phyloP scores from a whole-genome alignment of 257 asterid genomes.

The Cynanchum wilfordii region DNA sequence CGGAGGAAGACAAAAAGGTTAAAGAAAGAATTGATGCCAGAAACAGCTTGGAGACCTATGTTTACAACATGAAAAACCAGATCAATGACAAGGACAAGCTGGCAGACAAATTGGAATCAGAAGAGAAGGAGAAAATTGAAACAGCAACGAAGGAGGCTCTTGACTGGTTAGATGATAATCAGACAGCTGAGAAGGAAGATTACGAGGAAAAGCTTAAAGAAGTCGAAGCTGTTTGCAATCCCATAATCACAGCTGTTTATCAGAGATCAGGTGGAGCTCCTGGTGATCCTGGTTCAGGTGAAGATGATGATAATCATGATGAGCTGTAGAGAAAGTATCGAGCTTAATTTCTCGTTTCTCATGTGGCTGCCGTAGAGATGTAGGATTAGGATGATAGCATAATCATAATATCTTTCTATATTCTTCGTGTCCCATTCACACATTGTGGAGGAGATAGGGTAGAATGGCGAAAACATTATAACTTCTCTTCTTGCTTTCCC shows the following conservation, averaged over 20 bases:
- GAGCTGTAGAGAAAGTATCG: conserved; percentile 40
- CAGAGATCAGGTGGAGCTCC: conserved; percentile 73
- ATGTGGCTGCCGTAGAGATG: not conserved
- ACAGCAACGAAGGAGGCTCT: conserved; percentile 67
- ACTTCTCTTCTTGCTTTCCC: not conserved
- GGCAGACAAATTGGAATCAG: conserved; percentile 59
- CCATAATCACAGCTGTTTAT: conserved; percentile 63
- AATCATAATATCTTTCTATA: not conserved
- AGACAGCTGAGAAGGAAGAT: conserved; percentile 74
- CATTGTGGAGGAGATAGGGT: not conserved
- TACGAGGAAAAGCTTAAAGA: conserved; percentile 75
- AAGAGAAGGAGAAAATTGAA: conserved; percentile 76
- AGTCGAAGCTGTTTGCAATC: conserved; percentile 74
- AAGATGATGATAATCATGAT: conserved; percentile 52
- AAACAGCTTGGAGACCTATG: conserved; percentile 67
- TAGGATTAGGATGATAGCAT: conserved; percentile 12
- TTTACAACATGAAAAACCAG: conserved; percentile 80
- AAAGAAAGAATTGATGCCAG: conserved; percentile 54
- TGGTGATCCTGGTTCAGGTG: conserved; percentile 28
- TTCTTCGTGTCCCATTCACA: not conserved
- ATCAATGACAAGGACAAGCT: conserved; percentile 79
- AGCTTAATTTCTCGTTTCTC: not conserved
- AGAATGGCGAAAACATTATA: not conserved
- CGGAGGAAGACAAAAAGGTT: conserved; percentile 52
- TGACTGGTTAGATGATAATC: conserved; percentile 79